Conservation (phyloP, 495 filamentous ascomycete species). For the Hypoxylon lienhwacheense region DNA sequence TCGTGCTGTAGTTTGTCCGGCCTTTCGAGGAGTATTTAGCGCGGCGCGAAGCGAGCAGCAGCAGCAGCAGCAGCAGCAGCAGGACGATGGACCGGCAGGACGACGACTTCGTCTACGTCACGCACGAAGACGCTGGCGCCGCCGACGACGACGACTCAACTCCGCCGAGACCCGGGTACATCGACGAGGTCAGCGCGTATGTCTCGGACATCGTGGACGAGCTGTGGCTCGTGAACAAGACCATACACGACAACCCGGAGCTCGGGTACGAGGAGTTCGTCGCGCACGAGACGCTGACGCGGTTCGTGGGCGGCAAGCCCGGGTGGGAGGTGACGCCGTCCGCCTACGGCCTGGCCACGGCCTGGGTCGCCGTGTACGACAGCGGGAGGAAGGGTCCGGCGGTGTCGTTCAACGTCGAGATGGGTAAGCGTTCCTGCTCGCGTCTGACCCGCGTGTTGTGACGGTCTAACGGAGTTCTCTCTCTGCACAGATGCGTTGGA, state of each 20-base stretch:
- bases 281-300: constrained; percentile 60
- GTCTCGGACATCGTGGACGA: constrained; percentile 42
- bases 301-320: constrained; percentile 54
- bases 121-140: constrained; percentile 30
- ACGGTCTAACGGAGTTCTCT: constrained; percentile 13
- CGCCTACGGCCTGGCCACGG: constrained; percentile 57
- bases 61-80: neutral
- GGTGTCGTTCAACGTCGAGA: constrained; percentile 62
- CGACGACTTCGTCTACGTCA: constrained; percentile 37
- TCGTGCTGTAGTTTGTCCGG: too few relatives aligned
- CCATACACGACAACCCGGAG: constrained; percentile 66
- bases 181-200: constrained; percentile 43
- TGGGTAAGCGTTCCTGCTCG: constrained; percentile 51
- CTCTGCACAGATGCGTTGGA: constrained; percentile 57
- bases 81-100: constrained; percentile 19
- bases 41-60: neutral
- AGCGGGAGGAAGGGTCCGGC: constrained; percentile 51
- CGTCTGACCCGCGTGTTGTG: neutral
- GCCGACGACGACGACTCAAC: constrained; percentile 25
- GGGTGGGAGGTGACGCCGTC: constrained; percentile 60
- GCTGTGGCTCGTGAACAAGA: constrained; percentile 48
- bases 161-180: constrained; percentile 16
- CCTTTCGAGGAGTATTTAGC: too few relatives aligned
- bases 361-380: constrained; percentile 59
- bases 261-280: constrained; percentile 59